phyloP scores from a whole-genome alignment of 257 asterid species.

The Ajuga chamaepitys region DNA sequence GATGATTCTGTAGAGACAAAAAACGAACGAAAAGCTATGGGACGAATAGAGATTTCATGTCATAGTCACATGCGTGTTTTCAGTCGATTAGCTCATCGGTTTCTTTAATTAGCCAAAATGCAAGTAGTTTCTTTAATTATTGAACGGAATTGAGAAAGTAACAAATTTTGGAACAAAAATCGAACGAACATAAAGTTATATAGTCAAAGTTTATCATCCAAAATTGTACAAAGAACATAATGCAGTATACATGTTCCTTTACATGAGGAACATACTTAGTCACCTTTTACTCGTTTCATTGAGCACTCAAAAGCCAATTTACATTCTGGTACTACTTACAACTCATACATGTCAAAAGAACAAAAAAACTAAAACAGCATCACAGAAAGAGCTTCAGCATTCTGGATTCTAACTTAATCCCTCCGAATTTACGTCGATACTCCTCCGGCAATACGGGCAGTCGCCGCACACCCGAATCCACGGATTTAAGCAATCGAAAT shows the following conservation, averaged over 20 bases:
- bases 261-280: not conserved
- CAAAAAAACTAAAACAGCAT: not conserved
- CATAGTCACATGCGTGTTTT: no score
- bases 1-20: no score
- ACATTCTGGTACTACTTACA: conserved; percentile 15
- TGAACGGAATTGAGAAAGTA: no score
- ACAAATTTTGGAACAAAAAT: no score
- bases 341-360: not conserved
- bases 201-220: no score
- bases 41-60: no score
- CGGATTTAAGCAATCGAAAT: conserved; percentile 61
- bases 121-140: no score
- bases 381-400: not conserved
- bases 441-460: conserved; percentile 85
- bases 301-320: conserved; percentile 9
- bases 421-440: conserved; percentile 20
- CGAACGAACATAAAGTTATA: no score
- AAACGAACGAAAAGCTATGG: no score
- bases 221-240: no score
- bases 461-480: conserved; percentile 78
- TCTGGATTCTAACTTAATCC: conserved; percentile 6
- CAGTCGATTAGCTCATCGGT: no score
- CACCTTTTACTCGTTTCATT: not conserved
- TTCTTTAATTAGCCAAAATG: no score
- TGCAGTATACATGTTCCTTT: not conserved